Percentiles rank a stretch among this genome's conserved stretches.
Evolutionary conservation across 2,329 filamentous ascomycete genomes (phyloP).

Genomic region (Fusarium redolens): DNA sequence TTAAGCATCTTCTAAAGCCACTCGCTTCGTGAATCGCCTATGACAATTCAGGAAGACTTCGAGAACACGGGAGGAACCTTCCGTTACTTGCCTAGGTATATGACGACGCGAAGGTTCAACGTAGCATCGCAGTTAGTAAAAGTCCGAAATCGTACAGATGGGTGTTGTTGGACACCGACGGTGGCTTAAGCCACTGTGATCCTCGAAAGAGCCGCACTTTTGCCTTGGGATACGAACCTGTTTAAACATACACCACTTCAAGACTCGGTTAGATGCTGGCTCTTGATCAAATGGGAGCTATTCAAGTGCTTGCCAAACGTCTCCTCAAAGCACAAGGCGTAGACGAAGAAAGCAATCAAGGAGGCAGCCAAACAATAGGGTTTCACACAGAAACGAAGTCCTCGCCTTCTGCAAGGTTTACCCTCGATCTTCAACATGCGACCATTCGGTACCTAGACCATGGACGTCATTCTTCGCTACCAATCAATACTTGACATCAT

Average conservation of each 20-base stretch:
- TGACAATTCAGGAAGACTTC: neutral
- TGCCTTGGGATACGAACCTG: neutral
- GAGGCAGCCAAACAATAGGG: neutral
- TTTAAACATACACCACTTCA: neutral
- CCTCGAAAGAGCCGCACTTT: neutral
- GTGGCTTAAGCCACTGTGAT: neutral
- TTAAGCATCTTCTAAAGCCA: neutral
- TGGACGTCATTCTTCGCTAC: constrained; percentile 1
- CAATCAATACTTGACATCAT: constrained; percentile 5
- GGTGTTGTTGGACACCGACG: neutral
- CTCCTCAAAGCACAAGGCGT: neutral
- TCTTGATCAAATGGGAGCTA: neutral
- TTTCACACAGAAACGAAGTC: neutral
- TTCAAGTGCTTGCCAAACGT: neutral
- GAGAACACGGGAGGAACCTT: neutral
- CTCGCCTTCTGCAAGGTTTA: neutral
- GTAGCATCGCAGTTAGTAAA: neutral
- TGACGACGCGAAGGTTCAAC: neutral
- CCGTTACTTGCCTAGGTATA: neutral
- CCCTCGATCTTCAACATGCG: neutral
- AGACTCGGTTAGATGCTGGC: neutral
- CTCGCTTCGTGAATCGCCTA: neutral
- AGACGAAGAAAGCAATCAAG: neutral
- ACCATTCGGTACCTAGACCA: neutral
- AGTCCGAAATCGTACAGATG: constrained; percentile 1